These are phyloP conservation scores for Colletotrichum incanum DNA, from an alignment of 2,329 filamentous ascomycete genomes.

Conservation along the genomic window DNA sequence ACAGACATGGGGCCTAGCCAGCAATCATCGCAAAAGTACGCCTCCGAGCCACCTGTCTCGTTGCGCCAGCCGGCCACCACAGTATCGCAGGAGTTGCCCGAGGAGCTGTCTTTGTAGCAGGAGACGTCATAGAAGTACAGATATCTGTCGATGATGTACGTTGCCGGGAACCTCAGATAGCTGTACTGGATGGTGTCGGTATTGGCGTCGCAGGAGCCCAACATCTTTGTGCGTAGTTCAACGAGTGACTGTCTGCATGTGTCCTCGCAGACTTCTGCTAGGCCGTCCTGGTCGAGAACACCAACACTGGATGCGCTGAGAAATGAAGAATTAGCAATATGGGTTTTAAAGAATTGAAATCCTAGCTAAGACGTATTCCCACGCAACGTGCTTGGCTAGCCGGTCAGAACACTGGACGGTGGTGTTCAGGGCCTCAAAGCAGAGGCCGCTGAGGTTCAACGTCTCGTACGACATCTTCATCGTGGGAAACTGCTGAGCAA, in stretches of 20 bases:
- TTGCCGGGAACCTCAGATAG: neutral
- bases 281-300: neutral
- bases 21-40: neutral
- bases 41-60: neutral
- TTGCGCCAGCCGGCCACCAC: neutral
- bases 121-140: conserved; percentile 6
- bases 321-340: neutral
- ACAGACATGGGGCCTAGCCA: neutral
- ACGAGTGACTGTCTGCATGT: neutral
- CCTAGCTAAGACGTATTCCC: neutral
- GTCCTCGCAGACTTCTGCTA: neutral
- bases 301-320: neutral
- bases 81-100: neutral
- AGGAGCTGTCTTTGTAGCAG: conserved; percentile 1
- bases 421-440: neutral
- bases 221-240: neutral
- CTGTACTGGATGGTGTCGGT: neutral
- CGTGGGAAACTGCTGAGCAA: neutral
- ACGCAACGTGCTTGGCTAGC: conserved; percentile 1
- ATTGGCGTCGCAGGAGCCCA: neutral
- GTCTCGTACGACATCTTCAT: neutral
- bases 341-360: too few species aligned
- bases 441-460: neutral
- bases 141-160: neutral
- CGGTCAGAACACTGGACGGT: neutral